Conservation (phyloP, 2,329 filamentous ascomycete species). For the Diplodia corticola region DNA sequence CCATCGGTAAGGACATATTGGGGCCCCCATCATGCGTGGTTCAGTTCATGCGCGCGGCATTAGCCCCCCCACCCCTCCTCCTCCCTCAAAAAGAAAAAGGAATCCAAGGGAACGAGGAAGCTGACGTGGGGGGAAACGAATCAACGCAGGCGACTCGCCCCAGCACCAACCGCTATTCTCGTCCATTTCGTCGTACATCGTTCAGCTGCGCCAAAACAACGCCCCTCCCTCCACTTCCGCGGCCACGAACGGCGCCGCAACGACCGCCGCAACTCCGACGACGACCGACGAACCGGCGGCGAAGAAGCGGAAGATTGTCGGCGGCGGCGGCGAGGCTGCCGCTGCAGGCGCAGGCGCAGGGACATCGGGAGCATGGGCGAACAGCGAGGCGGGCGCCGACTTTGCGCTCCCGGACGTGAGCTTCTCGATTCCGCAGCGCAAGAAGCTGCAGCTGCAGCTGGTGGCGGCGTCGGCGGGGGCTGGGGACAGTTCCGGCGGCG, state of each 20-base stretch:
- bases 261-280: background rate
- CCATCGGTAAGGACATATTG: conserved; percentile 35
- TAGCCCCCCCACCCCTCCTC: too few relatives aligned
- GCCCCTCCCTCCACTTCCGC: background rate
- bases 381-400: conserved; percentile 32
- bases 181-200: conserved; percentile 24
- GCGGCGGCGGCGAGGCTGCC: conserved; percentile 25
- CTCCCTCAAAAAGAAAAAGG: too few relatives aligned
- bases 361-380: conserved; percentile 29
- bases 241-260: conserved; percentile 14
- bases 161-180: conserved; percentile 20
- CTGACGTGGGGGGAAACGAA: background rate
- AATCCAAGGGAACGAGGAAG: background rate
- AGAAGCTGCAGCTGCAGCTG: conserved; percentile 64
- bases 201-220: conserved; percentile 13
- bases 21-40: background rate
- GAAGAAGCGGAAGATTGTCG: conserved; percentile 45
- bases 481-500: conserved; percentile 37
- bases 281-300: conserved; percentile 31
- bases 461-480: conserved; percentile 31
- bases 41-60: background rate
- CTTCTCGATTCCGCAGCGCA: conserved; percentile 62
- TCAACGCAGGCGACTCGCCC: conserved; percentile 3
- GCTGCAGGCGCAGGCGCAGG: background rate
- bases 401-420: conserved; percentile 52